phyloP scores from a whole-genome alignment of 352 stramenopile species.

The Phytophthora tubulina region DNA sequence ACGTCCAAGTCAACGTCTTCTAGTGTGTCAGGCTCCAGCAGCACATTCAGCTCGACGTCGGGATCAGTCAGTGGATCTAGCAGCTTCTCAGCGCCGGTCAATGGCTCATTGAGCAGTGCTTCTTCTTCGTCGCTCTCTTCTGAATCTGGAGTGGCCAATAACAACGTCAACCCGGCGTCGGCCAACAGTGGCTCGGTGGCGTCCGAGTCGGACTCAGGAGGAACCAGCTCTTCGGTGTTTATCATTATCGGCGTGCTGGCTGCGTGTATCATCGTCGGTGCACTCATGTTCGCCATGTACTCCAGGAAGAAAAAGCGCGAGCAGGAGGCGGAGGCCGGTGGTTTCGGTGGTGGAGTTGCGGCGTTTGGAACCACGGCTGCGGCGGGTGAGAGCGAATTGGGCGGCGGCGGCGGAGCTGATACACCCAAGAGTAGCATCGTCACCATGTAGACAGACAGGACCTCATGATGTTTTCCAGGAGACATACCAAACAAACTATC shows the following conservation, averaged over 20 bases:
- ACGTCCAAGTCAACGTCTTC: constrained; percentile 19
- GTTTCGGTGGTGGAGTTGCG: constrained; percentile 55
- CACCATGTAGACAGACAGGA: constrained; percentile 67
- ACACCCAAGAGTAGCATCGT: constrained; percentile 85
- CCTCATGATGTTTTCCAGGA: constrained; percentile 21
- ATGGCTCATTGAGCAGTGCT: constrained; percentile 27
- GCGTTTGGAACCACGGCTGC: constrained; percentile 43
- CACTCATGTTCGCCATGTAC: constrained; percentile 79
- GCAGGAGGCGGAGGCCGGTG: constrained; percentile 55
- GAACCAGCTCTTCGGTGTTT: constrained; percentile 64
- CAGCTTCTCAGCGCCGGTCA: constrained; percentile 35
- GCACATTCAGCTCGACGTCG: constrained; percentile 14
- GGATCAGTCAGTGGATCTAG: constrained; percentile 13
- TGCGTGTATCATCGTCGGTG: constrained; percentile 68
- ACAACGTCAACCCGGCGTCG: constrained; percentile 23
- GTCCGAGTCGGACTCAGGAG: constrained; percentile 37
- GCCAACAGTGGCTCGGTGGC: constrained; percentile 39
- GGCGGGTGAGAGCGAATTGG: constrained; percentile 30
- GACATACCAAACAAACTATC: constrained; percentile 43
- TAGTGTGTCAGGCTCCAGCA: constrained; percentile 26
- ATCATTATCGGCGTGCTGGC: constrained; percentile 76
- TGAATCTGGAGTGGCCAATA: constrained; percentile 15
- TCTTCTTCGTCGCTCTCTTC: constrained; percentile 25
- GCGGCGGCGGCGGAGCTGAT: constrained; percentile 43
- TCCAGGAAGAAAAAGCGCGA: constrained; percentile 78